phyloP scores from a whole-genome alignment of 345 rosid species.

The Barbarea vulgaris region DNA sequence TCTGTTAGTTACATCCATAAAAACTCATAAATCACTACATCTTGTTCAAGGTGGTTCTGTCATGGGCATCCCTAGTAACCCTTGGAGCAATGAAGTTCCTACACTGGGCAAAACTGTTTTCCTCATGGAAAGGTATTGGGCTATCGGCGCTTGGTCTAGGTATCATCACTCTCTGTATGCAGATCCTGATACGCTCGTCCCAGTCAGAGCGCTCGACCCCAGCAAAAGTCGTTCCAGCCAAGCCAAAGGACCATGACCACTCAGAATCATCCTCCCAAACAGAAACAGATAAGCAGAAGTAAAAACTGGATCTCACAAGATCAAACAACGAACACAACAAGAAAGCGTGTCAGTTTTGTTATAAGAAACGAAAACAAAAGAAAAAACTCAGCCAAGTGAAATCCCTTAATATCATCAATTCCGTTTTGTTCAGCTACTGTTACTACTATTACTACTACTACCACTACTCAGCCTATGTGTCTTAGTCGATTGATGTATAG shows the following conservation, averaged over 20 bases:
- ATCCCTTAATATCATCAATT: conserved; percentile 27
- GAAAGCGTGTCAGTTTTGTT: conserved; percentile 37
- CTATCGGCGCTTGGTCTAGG: conserved; percentile 55
- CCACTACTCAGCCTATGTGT: conserved; percentile 9
- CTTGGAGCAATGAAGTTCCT: conserved; percentile 59
- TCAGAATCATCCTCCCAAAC: conserved; percentile 40
- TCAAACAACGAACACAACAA: conserved; percentile 27
- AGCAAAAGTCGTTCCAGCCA: conserved; percentile 65
- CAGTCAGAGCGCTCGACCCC: conserved; percentile 92
- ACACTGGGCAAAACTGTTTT: conserved; percentile 68
- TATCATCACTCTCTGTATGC: conserved; percentile 74
- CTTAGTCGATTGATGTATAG: conserved; percentile 34
- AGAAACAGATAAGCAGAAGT: conserved; percentile 45
- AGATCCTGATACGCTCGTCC: conserved; percentile 71
- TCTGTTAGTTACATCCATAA: conserved; percentile 4
- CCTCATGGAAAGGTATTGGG: conserved; percentile 81
- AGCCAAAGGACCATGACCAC: conserved; percentile 43
- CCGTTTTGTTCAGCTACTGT: conserved; percentile 25
- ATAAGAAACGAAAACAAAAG: conserved; percentile 13
- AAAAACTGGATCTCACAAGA: conserved; percentile 24
- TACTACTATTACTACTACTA: neutral
- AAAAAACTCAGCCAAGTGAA: neutral
- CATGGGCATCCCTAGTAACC: conserved; percentile 61
- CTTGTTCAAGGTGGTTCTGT: conserved; percentile 61
- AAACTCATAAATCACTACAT: conserved; percentile 10